Evolutionary conservation across 805 yeast species (phyloP), one percentile per base, ranked within the genome.

Genomic region (Zygosaccharomyces bailii): DNA sequence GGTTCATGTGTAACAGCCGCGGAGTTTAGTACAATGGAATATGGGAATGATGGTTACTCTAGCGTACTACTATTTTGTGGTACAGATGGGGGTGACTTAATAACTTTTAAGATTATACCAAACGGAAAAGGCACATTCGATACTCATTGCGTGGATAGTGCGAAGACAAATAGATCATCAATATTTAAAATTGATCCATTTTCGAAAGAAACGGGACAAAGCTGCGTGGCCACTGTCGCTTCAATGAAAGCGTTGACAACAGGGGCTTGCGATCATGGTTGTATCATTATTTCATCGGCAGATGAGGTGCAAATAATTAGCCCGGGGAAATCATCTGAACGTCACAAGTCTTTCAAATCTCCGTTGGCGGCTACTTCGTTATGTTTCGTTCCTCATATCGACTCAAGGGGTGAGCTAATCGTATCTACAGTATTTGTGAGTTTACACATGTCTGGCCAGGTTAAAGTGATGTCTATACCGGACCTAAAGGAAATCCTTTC

Each of bases 11-110:
- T 82, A 2, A 82, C 91, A 0, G 59, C 75, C 2, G 61, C 85
- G 38, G 89, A 87, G 55, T 86, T 89, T 61, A 75, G 88, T 1
- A 82, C 84, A 20, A 76, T 84, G 71, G 77, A 76, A 18, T 67
- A 75, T 40, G 83, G 79, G 2, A 78, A 75, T 31, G 90, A 84
- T 44, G 75, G 75, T 0, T 83, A 73, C 53, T 80, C 90, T 0
- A 80, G 87, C 5, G 75, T 88, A 31, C 55, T 84, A 18, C 63
- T 88, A 63, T 67, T 78, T 24, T 84, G 80, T 3, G 97, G 96
- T 13, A 82, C 96, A 0, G 75, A 78, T 43, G 67, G 69, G 11
- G 96, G 96, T 9, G 82, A 84, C 39, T 57, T 88, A 10, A 49
- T 81, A 18, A 72, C 80, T 0, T 86, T 75, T 63, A 79, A 80